phyloP scores from a whole-genome alignment of 345 rosid species.

The Acer negundo region DNA sequence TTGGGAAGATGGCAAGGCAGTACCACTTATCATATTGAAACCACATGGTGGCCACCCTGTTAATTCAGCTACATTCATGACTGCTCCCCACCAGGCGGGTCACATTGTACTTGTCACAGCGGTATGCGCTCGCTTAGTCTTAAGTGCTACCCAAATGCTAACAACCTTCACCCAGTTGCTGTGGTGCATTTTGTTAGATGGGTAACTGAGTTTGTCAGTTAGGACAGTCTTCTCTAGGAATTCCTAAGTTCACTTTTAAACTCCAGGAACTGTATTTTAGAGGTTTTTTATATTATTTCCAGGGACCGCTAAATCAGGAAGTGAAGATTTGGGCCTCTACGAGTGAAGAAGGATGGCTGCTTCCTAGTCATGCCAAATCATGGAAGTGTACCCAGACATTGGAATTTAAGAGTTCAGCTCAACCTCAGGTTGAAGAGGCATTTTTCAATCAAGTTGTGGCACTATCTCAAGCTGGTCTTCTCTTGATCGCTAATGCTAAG shows the following conservation, averaged over 20 bases:
- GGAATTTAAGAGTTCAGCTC: constrained; percentile 68
- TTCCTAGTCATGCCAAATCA: constrained; percentile 61
- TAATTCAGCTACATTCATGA: constrained; percentile 66
- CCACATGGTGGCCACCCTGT: constrained; percentile 90
- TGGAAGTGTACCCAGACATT: constrained; percentile 85
- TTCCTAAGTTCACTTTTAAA: not conserved
- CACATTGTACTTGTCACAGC: constrained; percentile 84
- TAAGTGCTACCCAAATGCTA: constrained; percentile 2
- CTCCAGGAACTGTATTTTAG: not conserved
- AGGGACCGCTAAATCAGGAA: constrained; percentile 88
- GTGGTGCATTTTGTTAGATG: constrained; percentile 15
- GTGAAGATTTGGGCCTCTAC: constrained; percentile 78
- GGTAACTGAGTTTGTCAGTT: not conserved
- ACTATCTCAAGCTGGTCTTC: constrained; percentile 66
- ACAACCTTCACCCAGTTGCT: constrained; percentile 7
- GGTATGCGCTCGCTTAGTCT: constrained; percentile 42
- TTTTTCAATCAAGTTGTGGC: constrained; percentile 84
- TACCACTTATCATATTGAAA: constrained; percentile 67
- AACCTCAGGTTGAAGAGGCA: constrained; percentile 59
- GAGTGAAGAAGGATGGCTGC: constrained; percentile 81
- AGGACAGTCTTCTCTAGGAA: constrained; percentile 4
- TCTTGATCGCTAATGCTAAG: constrained; percentile 87
- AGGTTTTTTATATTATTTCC: constrained; percentile 1
- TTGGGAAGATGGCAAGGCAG: constrained; percentile 82
- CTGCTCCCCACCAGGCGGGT: constrained; percentile 73